phyloP scores from a whole-genome alignment of 495 filamentous ascomycete genomes.

The Hypoxylon fuscum region DNA sequence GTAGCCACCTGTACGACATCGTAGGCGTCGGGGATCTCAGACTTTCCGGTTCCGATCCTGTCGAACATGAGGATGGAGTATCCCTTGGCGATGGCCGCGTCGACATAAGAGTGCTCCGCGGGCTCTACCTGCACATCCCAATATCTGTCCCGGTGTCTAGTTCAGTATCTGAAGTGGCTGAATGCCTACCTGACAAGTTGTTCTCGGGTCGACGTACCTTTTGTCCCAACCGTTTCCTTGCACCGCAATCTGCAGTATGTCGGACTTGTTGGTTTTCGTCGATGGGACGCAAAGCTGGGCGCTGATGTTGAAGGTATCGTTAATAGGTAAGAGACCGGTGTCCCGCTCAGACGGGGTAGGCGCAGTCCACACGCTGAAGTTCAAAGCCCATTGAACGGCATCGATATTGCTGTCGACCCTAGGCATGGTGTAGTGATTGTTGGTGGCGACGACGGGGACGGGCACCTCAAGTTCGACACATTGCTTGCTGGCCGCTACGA shows the following conservation, averaged over 20 bases:
- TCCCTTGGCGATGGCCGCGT: slow-evolving; percentile 58
- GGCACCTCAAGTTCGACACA: slow-evolving; percentile 43
- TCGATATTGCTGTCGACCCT: slow-evolving; percentile 43
- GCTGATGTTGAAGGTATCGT: slow-evolving; percentile 50
- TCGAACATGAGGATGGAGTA: slow-evolving; percentile 66
- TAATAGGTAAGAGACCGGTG: slow-evolving; percentile 45
- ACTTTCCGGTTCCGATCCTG: slow-evolving; percentile 66
- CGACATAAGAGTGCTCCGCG: slow-evolving; percentile 64
- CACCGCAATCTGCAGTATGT: slow-evolving; percentile 62
- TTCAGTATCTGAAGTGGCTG: slow-evolving; percentile 1
- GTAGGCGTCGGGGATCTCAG: slow-evolving; percentile 60
- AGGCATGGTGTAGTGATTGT: slow-evolving; percentile 34
- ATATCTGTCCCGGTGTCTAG: slow-evolving; percentile 50
- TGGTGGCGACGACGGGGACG: slow-evolving; percentile 39
- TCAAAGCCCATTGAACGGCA: slow-evolving; percentile 40
- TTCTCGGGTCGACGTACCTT: slow-evolving; percentile 36
- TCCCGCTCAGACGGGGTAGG: slow-evolving; percentile 1
- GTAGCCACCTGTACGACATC: slow-evolving; percentile 59
- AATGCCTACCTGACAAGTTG: neutral
- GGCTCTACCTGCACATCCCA: slow-evolving; percentile 66
- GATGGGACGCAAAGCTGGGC: slow-evolving; percentile 53
- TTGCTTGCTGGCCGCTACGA: slow-evolving; percentile 13
- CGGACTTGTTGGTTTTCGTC: slow-evolving; percentile 30
- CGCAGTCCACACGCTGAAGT: slow-evolving; percentile 24
- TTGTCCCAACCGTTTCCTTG: slow-evolving; percentile 67